phyloP scores from a whole-genome alignment of 73 alveolate genomes.

The Paramecium octaurelia region DNA sequence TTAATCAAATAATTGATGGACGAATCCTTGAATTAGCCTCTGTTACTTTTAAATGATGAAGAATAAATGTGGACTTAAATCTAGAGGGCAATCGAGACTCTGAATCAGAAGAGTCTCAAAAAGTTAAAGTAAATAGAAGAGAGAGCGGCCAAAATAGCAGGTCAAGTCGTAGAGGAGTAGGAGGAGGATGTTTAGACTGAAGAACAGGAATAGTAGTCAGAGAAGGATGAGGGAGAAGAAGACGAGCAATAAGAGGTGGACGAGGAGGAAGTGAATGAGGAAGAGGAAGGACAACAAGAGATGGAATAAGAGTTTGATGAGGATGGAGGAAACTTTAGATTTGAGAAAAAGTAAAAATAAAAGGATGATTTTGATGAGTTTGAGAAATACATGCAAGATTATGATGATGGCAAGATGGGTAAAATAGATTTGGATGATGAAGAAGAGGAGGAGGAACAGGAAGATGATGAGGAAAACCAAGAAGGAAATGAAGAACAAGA shows the following conservation, averaged over 20 bases:
- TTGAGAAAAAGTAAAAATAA: conserved; percentile 33
- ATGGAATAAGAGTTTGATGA: conserved; percentile 35
- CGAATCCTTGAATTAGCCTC: background rate
- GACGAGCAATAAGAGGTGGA: background rate
- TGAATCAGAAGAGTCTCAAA: background rate
- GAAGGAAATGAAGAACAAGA: background rate
- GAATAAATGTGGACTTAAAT: conserved; percentile 24
- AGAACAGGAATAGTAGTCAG: background rate
- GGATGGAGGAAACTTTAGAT: conserved; percentile 22
- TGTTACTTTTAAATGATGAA: background rate
- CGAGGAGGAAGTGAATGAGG: background rate
- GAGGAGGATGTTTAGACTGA: background rate
- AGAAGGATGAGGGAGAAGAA: background rate
- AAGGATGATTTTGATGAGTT: conserved; percentile 47
- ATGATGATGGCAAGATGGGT: conserved; percentile 39
- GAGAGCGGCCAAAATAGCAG: background rate
- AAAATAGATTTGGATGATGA: conserved; percentile 47
- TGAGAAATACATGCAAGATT: conserved; percentile 30
- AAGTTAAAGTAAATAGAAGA: conserved; percentile 4
- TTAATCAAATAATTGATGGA: background rate
- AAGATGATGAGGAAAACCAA: conserved; percentile 10
- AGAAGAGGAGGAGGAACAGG: conserved; percentile 45
- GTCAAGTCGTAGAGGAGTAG: background rate
- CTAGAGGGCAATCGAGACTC: background rate
- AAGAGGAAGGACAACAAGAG: background rate